phyloP scores from a whole-genome alignment of 768 basidiomycete genomes.

The Clitopilus passeckerianus region DNA sequence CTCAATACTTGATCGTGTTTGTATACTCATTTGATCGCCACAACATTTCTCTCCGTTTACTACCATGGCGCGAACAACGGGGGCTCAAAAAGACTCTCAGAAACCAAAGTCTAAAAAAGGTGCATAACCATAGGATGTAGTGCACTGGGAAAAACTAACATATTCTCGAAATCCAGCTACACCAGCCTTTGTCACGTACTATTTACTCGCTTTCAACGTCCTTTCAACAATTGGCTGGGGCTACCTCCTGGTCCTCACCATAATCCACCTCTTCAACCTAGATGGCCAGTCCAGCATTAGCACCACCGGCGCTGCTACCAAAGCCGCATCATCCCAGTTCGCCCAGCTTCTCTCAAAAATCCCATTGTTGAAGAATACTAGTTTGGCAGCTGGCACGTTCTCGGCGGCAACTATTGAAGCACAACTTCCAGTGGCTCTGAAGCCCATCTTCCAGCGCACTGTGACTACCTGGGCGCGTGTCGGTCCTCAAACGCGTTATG shows the following conservation, averaged over 20 bases:
- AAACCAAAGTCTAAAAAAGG: conserved; percentile 3
- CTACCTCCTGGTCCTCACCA: conserved; percentile 55
- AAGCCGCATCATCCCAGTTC: conserved; percentile 31
- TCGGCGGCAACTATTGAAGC: conserved; percentile 23
- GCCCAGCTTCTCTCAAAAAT: conserved; percentile 28
- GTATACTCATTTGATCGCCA: too few relatives aligned
- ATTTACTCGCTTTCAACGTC: conserved; percentile 77
- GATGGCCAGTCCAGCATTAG: conserved; percentile 30
- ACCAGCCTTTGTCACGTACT: conserved; percentile 36
- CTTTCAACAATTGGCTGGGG: conserved; percentile 73
- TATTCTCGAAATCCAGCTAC: conserved; percentile 12
- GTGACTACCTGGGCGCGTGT: conserved; percentile 57
- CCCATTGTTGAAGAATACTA: conserved; percentile 26
- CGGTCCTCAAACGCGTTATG: conserved; percentile 56
- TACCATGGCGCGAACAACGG: not conserved
- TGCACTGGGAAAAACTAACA: not conserved
- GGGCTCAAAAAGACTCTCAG: not conserved
- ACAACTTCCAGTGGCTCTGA: conserved; percentile 31
- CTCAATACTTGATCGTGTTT: too few relatives aligned
- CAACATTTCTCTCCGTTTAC: not conserved
- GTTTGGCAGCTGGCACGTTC: conserved; percentile 13
- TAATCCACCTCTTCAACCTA: conserved; percentile 43
- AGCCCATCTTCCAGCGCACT: conserved; percentile 44
- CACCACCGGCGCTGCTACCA: conserved; percentile 12
- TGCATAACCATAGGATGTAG: not conserved